A percentile compares a stretch with the other conserved stretches of the same genome.
phyloP scores from a whole-genome alignment of 768 basidiomycete species.

The Pleurotus sapidus region DNA sequence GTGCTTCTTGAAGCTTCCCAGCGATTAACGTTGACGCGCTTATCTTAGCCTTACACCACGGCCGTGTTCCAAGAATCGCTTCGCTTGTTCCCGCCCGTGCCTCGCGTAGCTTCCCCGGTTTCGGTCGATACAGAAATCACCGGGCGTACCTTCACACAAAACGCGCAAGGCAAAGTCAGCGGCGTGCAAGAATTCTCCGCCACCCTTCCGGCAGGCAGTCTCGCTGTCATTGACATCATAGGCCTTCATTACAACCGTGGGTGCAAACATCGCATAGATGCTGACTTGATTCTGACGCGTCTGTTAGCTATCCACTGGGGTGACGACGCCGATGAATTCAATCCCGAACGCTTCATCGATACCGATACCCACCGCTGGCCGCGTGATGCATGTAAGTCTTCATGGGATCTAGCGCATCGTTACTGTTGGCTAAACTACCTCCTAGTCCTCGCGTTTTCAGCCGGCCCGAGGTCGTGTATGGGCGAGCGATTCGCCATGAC shows the following conservation, averaged over 20 bases:
- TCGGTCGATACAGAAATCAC: slow-evolving; percentile 30
- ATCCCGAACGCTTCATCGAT: slow-evolving; percentile 49
- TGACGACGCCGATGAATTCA: slow-evolving; percentile 40
- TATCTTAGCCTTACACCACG: slow-evolving; percentile 35
- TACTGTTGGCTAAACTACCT: neutral
- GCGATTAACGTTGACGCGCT: neutral
- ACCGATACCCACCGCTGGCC: slow-evolving; percentile 48
- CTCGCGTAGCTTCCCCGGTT: slow-evolving; percentile 32
- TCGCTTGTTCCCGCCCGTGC: slow-evolving; percentile 36
- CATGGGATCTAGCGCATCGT: neutral
- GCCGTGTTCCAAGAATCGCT: slow-evolving; percentile 45
- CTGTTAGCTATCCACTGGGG: slow-evolving; percentile 47
- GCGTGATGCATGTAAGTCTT: slow-evolving; percentile 42
- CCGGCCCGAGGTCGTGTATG: slow-evolving; percentile 43
- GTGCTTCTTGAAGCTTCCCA: neutral
- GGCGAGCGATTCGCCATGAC: slow-evolving; percentile 46
- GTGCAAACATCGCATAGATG: slow-evolving; percentile 9
- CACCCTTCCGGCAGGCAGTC: slow-evolving; percentile 33
- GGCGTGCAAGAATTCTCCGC: slow-evolving; percentile 27
- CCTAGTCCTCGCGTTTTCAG: slow-evolving; percentile 39
- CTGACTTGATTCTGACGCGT: too few species aligned
- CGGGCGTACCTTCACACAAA: slow-evolving; percentile 26
- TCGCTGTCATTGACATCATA: slow-evolving; percentile 36
- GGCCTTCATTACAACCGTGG: slow-evolving; percentile 44
- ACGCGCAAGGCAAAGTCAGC: slow-evolving; percentile 19